phyloP scores from a whole-genome alignment of 257 asterid species.

The Parsonsia alboflavescens region DNA sequence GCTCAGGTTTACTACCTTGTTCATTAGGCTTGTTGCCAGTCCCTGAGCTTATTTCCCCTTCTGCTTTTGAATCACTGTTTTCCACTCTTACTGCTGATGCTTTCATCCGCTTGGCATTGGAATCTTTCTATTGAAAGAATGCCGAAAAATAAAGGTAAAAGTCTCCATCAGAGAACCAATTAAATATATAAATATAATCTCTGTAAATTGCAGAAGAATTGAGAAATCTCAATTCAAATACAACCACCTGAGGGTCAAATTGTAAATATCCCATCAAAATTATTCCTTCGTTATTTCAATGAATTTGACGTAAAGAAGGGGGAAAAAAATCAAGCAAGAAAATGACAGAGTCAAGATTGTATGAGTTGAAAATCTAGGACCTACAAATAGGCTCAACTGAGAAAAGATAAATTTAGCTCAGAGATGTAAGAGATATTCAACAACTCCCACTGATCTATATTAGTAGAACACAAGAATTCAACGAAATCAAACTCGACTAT shows the following conservation, averaged over 20 bases:
- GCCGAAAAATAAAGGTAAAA: not conserved
- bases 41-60: constrained; percentile 53
- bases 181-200: not conserved
- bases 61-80: constrained; percentile 38
- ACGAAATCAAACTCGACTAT: not conserved
- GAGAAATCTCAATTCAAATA: not conserved
- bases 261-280: not conserved
- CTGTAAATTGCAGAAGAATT: not conserved
- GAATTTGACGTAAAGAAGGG: not conserved
- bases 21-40: constrained; percentile 42
- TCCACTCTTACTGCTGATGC: constrained; percentile 32
- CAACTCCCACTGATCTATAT: not conserved
- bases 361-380: not conserved
- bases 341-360: not conserved
- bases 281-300: not conserved
- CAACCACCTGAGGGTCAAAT: not conserved
- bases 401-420: not conserved
- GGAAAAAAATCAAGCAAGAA: not conserved
- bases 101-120: constrained; percentile 41
- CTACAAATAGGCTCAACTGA: not conserved
- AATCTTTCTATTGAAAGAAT: constrained; percentile 36
- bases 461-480: not conserved
- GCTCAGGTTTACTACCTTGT: constrained; percentile 51
- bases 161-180: constrained; percentile 1
- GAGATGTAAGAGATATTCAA: not conserved